Conservation (phyloP, 2,329 filamentous ascomycete species). For the Bipolaris oryzae region DNA sequence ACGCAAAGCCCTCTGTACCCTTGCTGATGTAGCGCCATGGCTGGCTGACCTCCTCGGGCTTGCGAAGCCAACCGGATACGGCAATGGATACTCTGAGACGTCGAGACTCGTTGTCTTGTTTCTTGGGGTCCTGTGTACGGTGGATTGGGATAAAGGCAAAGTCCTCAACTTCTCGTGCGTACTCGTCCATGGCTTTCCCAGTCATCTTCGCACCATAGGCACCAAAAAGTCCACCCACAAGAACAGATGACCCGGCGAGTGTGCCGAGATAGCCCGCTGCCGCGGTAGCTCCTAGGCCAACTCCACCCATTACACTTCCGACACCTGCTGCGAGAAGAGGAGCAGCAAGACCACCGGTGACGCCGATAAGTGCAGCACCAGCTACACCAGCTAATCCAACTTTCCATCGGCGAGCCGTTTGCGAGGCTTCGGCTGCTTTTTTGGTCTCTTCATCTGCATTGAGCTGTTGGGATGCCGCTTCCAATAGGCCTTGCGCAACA, state of each 20-base stretch:
- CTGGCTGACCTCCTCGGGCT: constrained; percentile 72
- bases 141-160: constrained; percentile 80
- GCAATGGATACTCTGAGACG: constrained; percentile 79
- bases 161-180: constrained; percentile 83
- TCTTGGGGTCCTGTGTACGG: constrained; percentile 53
- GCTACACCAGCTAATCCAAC: constrained; percentile 87
- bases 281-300: constrained; percentile 74
- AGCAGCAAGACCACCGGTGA: constrained; percentile 79
- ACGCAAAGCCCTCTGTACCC: constrained; percentile 77
- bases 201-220: constrained; percentile 88
- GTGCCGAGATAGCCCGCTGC: constrained; percentile 80
- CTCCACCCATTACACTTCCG: constrained; percentile 76
- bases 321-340: constrained; percentile 79
- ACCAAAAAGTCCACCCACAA: constrained; percentile 86
- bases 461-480: constrained; percentile 72
- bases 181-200: constrained; percentile 85
- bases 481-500: constrained; percentile 74
- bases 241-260: constrained; percentile 77
- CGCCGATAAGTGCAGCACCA: constrained; percentile 83
- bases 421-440: constrained; percentile 71
- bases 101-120: constrained; percentile 55
- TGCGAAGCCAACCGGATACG: constrained; percentile 79
- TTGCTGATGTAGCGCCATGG: constrained; percentile 80
- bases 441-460: constrained; percentile 77
- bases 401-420: constrained; percentile 72